A percentile compares a stretch with the other conserved stretches of the same genome.
Evolutionary conservation across 331 rosid species (phyloP).

Genomic region (Spiraea crenata): DNA sequence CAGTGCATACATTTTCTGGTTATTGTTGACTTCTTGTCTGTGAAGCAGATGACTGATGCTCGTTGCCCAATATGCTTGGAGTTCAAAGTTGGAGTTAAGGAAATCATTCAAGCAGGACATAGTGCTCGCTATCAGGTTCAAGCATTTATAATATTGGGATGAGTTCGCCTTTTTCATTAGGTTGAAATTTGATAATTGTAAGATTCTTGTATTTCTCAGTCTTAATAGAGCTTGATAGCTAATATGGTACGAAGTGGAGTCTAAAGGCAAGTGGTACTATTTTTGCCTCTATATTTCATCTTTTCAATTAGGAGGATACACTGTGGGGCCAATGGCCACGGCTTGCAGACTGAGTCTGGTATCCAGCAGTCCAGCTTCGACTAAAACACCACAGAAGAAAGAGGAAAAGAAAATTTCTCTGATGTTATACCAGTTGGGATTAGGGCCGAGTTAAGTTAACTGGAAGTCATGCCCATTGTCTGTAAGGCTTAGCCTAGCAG

Average conservation of each 20-base stretch:
- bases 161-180: not conserved
- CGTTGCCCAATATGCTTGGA: conserved; percentile 84
- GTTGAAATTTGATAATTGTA: not conserved
- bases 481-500: not conserved
- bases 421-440: not conserved
- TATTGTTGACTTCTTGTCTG: conserved; percentile 23
- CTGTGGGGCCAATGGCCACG: not conserved
- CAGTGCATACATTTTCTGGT: conserved; percentile 19
- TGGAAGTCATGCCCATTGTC: not conserved
- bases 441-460: not conserved
- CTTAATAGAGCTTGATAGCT: not conserved
- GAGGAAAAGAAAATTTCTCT: not conserved
- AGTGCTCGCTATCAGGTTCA: conserved; percentile 83
- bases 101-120: conserved; percentile 83
- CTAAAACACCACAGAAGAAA: not conserved
- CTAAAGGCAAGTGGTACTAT: not conserved
- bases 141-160: not conserved
- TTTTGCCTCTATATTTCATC: not conserved
- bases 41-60: conserved; percentile 83
- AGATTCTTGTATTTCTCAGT: not conserved
- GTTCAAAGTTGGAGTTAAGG: conserved; percentile 76
- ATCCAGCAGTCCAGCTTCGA: not conserved
- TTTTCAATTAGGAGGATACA: not conserved
- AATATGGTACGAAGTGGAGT: not conserved
- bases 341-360: not conserved